Base-by-base conservation (phyloP, 179 eudicot species). In the Vitellaria paradoxa region DNA sequence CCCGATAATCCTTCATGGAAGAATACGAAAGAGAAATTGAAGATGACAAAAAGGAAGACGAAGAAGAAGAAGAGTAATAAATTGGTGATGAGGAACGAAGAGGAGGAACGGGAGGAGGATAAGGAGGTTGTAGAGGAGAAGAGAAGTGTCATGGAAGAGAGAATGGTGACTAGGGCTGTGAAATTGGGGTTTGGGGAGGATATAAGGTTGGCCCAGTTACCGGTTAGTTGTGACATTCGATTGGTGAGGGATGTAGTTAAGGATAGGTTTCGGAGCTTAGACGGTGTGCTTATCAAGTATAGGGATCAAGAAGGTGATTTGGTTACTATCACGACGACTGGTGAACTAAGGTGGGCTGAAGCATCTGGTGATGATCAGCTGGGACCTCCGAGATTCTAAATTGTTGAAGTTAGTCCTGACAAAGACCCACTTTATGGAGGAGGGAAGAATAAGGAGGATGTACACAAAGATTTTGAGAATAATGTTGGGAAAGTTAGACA, bases 261-360 rank as follows among this genome's bases (percentile, higher is more conserved):
- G 72, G 95, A 91, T 60, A 76, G 96, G 40, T 94, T 90, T 84
- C 92, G 97, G 5, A 84, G 77, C 81, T 81, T 92, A 77, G 86
- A 91, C 75, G 97, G 90, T 79, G 87, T 82, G 40, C 97, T 94
- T 77, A 83, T 94, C 62, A 94, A 94, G 83, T 94, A 91, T 76
- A 86, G 76, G 78, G 98, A 94, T 77, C 88, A 82, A 77, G 98
- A 94, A 76, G 97, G 97, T 66, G 98, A 94, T 84, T 85, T 91
- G 84, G 82, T 94, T 63, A 94, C 98, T 0, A 92, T 94, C 57
- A 94, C 98, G 6, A 85, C 91, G 0, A 91, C 90, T 8, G 86
- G 87, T 71, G 97, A 94, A 72, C 82, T 94, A 84, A 88, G 98
- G 77, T 84, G 84, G 74, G 97, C 98, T 74, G 98, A 92, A 81